A percentile compares a stretch with the other conserved stretches of the same genome.
These are phyloP conservation scores for Thielaviopsis musarum DNA, from an alignment of 2,329 filamentous ascomycete species.

Conservation along the genomic window DNA sequence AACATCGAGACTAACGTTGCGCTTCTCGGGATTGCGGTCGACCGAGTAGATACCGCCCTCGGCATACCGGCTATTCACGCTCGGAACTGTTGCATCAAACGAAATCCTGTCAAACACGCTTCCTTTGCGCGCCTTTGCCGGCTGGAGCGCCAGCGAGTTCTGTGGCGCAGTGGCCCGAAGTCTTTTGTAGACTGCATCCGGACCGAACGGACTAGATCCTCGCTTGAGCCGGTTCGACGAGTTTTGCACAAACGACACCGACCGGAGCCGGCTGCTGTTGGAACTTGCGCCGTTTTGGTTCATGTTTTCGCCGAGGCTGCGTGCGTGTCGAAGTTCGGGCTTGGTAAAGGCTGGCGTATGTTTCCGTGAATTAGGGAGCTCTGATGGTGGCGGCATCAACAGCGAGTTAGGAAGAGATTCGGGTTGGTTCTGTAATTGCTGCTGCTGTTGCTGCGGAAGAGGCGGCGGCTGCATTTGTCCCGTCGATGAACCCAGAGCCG, in stretches of 20 bases:
- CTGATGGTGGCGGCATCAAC: constrained; percentile 8
- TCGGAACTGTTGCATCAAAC: constrained; percentile 34
- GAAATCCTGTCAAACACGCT: constrained; percentile 38
- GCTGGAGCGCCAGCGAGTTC: constrained; percentile 12
- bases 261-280: constrained; percentile 2
- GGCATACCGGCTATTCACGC: constrained; percentile 42
- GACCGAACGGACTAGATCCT: constrained; percentile 39
- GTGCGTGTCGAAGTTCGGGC: constrained; percentile 40
- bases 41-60: constrained; percentile 38
- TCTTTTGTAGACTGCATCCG: constrained; percentile 41
- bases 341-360: constrained; percentile 32
- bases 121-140: constrained; percentile 19
- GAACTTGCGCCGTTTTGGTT: constrained; percentile 7
- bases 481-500: neutral
- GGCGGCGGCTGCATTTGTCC: constrained; percentile 12
- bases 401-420: neutral
- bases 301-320: constrained; percentile 32
- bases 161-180: constrained; percentile 30
- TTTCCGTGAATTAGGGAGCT: constrained; percentile 9
- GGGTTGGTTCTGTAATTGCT: neutral
- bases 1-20: constrained; percentile 17
- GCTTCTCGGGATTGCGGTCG: constrained; percentile 19
- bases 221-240: constrained; percentile 23
- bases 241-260: constrained; percentile 15
- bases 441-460: constrained; percentile 11